These are phyloP conservation scores for Umbelopsis sp. DNA, from an alignment of 192 early-diverging fungal species.

Conservation along the genomic window DNA sequence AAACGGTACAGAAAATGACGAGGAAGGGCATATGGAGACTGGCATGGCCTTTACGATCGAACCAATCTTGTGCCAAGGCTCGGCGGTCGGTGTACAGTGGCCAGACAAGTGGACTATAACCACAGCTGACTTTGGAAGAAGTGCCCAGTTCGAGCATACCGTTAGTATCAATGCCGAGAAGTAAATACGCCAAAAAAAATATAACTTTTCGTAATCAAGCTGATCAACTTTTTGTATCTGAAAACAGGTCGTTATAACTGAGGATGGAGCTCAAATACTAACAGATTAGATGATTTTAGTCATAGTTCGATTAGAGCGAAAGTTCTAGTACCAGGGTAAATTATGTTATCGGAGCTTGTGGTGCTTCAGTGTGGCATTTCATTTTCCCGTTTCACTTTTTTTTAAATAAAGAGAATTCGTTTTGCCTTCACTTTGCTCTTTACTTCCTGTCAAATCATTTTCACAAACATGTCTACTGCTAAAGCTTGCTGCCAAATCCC, in stretches of 20 bases:
- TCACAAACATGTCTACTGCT: slow-evolving; percentile 22
- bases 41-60: slow-evolving; percentile 92
- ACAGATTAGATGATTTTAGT: background rate
- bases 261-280: background rate
- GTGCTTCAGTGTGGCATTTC: background rate
- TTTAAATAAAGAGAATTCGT: background rate
- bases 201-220: background rate
- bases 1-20: slow-evolving; percentile 55
- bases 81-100: slow-evolving; percentile 69
- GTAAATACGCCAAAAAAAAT: too few relatives aligned
- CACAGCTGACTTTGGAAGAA: slow-evolving; percentile 78
- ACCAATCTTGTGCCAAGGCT: slow-evolving; percentile 83
- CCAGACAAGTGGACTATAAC: slow-evolving; percentile 87
- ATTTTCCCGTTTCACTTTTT: background rate
- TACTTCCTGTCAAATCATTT: background rate
- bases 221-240: background rate
- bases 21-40: slow-evolving; percentile 67
- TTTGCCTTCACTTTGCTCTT: background rate
- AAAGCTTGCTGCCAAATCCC: slow-evolving; percentile 35
- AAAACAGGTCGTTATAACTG: background rate
- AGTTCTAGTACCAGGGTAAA: background rate
- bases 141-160: slow-evolving; percentile 91
- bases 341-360: background rate
- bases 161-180: slow-evolving; percentile 23
- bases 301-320: background rate